phyloP scores from a whole-genome alignment of 495 filamentous ascomycete genomes.

The Durotheca rogersii region DNA sequence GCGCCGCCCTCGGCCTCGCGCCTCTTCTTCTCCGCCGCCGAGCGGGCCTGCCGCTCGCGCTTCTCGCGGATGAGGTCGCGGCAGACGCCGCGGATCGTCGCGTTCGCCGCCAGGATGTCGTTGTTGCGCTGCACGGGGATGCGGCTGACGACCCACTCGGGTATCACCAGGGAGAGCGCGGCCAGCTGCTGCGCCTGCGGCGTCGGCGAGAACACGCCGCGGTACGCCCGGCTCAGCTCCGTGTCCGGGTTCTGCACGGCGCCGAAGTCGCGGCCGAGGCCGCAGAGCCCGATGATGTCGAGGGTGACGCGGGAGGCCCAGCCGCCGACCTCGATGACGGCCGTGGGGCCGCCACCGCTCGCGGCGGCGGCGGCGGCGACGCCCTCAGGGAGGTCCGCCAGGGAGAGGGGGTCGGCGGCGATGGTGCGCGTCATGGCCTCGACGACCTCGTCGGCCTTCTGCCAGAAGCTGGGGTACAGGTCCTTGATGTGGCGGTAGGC shows the following conservation, averaged over 20 bases:
- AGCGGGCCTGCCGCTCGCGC: slow-evolving; percentile 59
- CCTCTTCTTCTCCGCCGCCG: too few relatives aligned
- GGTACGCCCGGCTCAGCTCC: slow-evolving; percentile 67
- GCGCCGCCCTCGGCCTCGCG: too few relatives aligned
- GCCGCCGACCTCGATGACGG: slow-evolving; percentile 63
- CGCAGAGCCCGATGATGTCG: slow-evolving; percentile 83
- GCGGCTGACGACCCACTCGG: slow-evolving; percentile 47
- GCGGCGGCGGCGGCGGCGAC: slow-evolving; percentile 49
- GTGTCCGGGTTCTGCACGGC: slow-evolving; percentile 65
- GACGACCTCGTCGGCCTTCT: slow-evolving; percentile 56
- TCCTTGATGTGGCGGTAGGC: slow-evolving; percentile 83
- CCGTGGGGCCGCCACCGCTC: slow-evolving; percentile 31
- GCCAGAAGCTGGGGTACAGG: slow-evolving; percentile 82
- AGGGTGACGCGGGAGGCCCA: slow-evolving; percentile 77
- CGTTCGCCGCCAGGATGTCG: slow-evolving; percentile 54
- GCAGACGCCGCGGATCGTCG: slow-evolving; percentile 62
- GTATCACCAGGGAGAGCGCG: slow-evolving; percentile 50
- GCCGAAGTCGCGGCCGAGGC: slow-evolving; percentile 77
- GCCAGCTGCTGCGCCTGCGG: slow-evolving; percentile 44
- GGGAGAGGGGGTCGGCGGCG: slow-evolving; percentile 16
- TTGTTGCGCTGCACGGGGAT: slow-evolving; percentile 70
- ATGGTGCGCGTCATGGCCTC: slow-evolving; percentile 48
- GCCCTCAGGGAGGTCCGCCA: slow-evolving; percentile 36
- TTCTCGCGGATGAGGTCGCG: slow-evolving; percentile 67
- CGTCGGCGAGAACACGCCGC: slow-evolving; percentile 53